Evolutionary conservation across 192 early-diverging fungal genomes (phyloP), one percentile per base, ranked within the genome.

Genomic region (Coemansia sp.): DNA sequence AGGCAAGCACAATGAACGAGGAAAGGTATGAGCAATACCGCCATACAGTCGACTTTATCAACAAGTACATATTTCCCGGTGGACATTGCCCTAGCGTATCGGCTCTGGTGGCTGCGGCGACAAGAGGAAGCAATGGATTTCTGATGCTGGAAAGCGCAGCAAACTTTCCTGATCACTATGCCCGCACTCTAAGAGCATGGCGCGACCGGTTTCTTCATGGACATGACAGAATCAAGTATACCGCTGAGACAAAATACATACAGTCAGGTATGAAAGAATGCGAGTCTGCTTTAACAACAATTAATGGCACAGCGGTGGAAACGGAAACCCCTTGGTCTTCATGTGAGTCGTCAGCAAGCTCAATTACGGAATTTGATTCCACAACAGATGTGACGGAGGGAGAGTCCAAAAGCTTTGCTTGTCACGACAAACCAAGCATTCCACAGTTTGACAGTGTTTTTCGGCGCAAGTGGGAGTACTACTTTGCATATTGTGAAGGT

Each of bases 401-500:
- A 61, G n/a, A n/a, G 2, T 5, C n/a, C 12, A 32, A 17, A 20
- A 9, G 51, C 49, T 32, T 32, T 32, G 32, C 32, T 32, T 32
- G 32, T 32, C 32, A 14, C 44, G 5, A 2, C 13, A 45, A 45
- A 45, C 44, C 44, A 45, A 14, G 44, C 5, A 17, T 7, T 20
- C 13, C 38, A 22, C 38, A 41, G 5, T 59, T 59, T 75, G 76
- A 84, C 65, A 74, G 82, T 38, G 84, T 85, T 55, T 93, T 93
- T 66, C 84, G 82, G 65, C 84, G 90, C 64, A 90, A 89, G 72
- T 93, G 87, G 87, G 89, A 90, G 69, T 93, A 86, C 71, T 93
- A 93, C 76, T 93, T 93, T 83, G 87, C 89, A 6, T 93, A 89
- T 74, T 93, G 91, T 65, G 90, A 91, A 64, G 90, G 87, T 32